These are phyloP conservation scores for Saccharomyces hybrid DNA, from an alignment of 1,139 yeast genomes.

Conservation along the genomic window DNA sequence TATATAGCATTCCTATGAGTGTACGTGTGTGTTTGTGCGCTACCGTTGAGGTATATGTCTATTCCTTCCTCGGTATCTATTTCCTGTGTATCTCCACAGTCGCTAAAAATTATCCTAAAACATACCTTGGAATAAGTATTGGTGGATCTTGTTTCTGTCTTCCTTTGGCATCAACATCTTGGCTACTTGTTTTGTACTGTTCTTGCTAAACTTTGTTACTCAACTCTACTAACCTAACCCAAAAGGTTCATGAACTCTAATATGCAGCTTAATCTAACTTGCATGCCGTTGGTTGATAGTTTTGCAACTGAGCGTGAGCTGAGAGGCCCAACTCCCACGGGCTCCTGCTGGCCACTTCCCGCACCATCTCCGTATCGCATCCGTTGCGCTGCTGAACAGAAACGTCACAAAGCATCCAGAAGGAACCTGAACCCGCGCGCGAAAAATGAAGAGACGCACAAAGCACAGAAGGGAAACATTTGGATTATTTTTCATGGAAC, in stretches of 20 bases:
- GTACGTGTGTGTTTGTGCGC: too few species aligned
- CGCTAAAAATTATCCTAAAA: conserved; percentile 19
- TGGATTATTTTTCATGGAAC: too few species aligned
- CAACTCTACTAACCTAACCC: not conserved
- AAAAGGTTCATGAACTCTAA: not conserved
- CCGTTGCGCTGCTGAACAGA: too few species aligned
- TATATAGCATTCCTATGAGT: too few species aligned
- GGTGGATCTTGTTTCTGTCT: conserved; percentile 99
- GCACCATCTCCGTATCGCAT: too few species aligned
- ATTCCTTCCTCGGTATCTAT: too few species aligned
- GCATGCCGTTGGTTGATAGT: not conserved
- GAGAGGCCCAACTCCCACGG: not conserved
- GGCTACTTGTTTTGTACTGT: conserved; percentile 25
- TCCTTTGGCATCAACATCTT: conserved; percentile 98
- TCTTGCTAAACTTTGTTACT: conserved; percentile 8
- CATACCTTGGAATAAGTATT: conserved; percentile 97
- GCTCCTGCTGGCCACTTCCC: too few species aligned
- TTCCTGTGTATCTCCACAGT: not conserved
- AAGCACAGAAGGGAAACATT: too few species aligned
- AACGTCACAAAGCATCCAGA: too few species aligned
- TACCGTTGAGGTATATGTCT: too few species aligned
- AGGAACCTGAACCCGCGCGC: too few species aligned
- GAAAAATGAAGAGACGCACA: too few species aligned
- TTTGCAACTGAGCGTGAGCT: not conserved
- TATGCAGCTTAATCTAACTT: not conserved